Evolutionary conservation across 208 protist species (phyloP), one percentile per base, ranked within the genome.

Genomic region (Leishmania amazonensis): DNA sequence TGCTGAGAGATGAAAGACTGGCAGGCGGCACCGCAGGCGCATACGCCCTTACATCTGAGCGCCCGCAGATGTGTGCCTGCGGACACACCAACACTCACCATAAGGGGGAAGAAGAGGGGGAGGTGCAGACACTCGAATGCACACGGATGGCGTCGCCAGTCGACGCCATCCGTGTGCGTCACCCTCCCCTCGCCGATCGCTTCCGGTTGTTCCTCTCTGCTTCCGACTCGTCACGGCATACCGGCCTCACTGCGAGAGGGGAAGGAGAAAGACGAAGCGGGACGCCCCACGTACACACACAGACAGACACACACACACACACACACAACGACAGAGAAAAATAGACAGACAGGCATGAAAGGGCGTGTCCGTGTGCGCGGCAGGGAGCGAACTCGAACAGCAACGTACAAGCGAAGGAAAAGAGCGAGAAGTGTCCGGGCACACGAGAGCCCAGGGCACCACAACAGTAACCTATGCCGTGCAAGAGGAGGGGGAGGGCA

Each of bases 321-420:
- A 15, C n/a, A 3, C 24, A 5, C n/a, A 62, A 19, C 60, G 9
- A 6, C 1, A 65, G 28, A 38, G 1, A 31, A 13, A 76, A 15
- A 78, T 42, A 70, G 68, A 47, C 31, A 7, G 19, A 54, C n/a
- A 74, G 13, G 45, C 60, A 40, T 72, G 31, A 8, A 78, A 17
- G 9, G 1, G 60, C 13, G n/a, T 2, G 24, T 15, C 13, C 0
- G n/a, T 19, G 60, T 65, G 60, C 60, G 8, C 24, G 24, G 24
- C 57, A 11, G 57, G 57, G 24, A 11, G 9, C 19, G 57, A 62
- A 4, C 3, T 47, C 45, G 5, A n/a, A 31, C 13, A 73, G 38
- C 42, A 6, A 62, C 1, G 76, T n/a, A 70, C n/a, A 47, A 38
- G 54, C 45, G 75, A 53, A 76, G 31, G 73, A 84, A 67, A 35